A percentile compares a stretch with the other conserved stretches of the same genome.
These are phyloP conservation scores for Solanum microdontum DNA, from an alignment of 257 asterid species.

Conservation along the genomic window DNA sequence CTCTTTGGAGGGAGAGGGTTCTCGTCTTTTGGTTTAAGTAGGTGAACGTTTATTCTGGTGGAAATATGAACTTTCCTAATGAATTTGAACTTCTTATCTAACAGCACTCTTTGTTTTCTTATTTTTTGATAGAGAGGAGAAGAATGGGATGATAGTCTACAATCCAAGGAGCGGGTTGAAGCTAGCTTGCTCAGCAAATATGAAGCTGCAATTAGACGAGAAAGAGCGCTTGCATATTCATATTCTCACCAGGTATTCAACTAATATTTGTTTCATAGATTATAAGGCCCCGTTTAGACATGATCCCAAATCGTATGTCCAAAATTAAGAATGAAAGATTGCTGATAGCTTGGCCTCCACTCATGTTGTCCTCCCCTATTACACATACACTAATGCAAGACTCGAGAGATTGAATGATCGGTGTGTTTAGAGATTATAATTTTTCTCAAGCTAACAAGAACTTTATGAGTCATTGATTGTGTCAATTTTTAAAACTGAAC, in stretches of 20 bases:
- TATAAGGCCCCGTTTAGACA: background rate
- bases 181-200: constrained; percentile 64
- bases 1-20: background rate
- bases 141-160: constrained; percentile 80
- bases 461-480: background rate
- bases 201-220: constrained; percentile 87
- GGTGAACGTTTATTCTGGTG: background rate
- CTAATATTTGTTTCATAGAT: background rate
- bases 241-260: constrained; percentile 79
- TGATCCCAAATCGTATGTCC: background rate
- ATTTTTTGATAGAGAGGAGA: constrained; percentile 63
- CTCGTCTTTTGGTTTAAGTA: background rate
- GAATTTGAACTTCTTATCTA: background rate
- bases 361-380: background rate
- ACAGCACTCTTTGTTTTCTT: background rate
- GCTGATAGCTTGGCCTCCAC: background rate
- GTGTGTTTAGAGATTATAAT: background rate
- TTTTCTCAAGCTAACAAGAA: background rate
- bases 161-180: constrained; percentile 75
- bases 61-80: background rate
- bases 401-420: background rate
- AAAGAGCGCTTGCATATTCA: constrained; percentile 91
- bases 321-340: background rate
- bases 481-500: constrained; percentile 10
- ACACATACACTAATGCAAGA: too few relatives aligned